Conservation (phyloP, 148 eudicot species). For the Camellia sinensis region DNA sequence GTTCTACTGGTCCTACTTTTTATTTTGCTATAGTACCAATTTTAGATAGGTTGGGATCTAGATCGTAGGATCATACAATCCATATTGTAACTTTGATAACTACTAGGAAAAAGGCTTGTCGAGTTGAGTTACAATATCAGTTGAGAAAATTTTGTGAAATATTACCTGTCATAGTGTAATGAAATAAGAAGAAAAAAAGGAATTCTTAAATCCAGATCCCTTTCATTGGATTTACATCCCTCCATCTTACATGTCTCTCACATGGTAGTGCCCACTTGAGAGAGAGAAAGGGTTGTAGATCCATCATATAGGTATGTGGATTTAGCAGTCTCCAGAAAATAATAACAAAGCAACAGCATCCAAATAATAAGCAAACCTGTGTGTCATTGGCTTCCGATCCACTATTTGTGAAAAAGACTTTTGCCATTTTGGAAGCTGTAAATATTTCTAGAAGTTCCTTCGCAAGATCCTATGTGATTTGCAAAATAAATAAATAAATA, state of each 20-base stretch:
- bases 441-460: constrained; percentile 68
- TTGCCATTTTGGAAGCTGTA: constrained; percentile 78
- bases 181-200: neutral
- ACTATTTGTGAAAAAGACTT: constrained; percentile 89
- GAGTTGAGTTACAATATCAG: no score
- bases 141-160: no score
- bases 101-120: no score
- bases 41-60: no score
- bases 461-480: constrained; percentile 75
- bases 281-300: neutral
- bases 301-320: neutral
- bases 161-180: no score
- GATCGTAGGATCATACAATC: no score
- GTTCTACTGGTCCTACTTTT: no score
- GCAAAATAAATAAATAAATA: neutral
- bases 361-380: constrained; percentile 47
- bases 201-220: neutral
- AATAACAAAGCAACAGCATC: neutral
- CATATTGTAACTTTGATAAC: no score
- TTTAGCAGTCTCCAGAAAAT: neutral
- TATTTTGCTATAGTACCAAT: no score
- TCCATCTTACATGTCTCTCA: neutral
- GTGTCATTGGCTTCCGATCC: constrained; percentile 99
- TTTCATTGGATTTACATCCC: neutral
- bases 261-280: neutral